Conservation (phyloP, 106 monocot species). For the Dendrobium chrysotoxum region DNA sequence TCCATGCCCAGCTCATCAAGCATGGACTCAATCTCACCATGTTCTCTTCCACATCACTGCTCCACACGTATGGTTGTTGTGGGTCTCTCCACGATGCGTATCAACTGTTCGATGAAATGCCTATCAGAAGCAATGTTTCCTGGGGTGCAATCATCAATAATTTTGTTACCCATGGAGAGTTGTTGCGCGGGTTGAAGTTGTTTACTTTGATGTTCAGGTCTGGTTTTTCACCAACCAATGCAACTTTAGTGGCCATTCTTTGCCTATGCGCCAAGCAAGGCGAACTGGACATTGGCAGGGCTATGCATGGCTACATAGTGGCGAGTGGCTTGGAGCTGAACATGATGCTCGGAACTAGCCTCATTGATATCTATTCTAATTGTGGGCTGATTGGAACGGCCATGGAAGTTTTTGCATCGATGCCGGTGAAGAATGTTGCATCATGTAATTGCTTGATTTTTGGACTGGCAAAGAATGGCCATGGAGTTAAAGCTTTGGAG, state of each 20-base stretch:
- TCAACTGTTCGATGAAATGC: constrained; percentile 27
- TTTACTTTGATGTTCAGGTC: constrained; percentile 16
- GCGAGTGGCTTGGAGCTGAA: constrained; percentile 17
- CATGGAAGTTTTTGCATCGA: constrained; percentile 14
- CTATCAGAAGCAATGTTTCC: constrained; percentile 9
- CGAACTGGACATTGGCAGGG: constrained; percentile 10
- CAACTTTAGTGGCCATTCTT: constrained; percentile 16
- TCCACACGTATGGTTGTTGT: constrained; percentile 30
- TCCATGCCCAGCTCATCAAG: constrained; percentile 30
- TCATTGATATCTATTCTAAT: constrained; percentile 29
- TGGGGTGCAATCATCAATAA: constrained; percentile 23
- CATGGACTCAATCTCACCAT: constrained; percentile 8
- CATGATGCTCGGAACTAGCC: constrained; percentile 25
- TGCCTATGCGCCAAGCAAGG: constrained; percentile 15
- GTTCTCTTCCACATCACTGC: constrained; percentile 20
- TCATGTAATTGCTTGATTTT: constrained; percentile 38
- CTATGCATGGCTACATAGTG: constrained; percentile 19
- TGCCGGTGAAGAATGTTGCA: constrained; percentile 16
- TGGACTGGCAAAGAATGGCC: constrained; percentile 31
- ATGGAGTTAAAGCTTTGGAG: constrained; percentile 5
- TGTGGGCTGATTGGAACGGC: constrained; percentile 16
- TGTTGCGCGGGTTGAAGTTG: constrained; percentile 2
- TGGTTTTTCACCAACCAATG: constrained; percentile 9
- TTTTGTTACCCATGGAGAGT: constrained; percentile 1
- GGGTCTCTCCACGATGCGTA: constrained; percentile 7